Conservation (phyloP, 2,329 filamentous ascomycete genomes). For the Metarhizium brunneum region DNA sequence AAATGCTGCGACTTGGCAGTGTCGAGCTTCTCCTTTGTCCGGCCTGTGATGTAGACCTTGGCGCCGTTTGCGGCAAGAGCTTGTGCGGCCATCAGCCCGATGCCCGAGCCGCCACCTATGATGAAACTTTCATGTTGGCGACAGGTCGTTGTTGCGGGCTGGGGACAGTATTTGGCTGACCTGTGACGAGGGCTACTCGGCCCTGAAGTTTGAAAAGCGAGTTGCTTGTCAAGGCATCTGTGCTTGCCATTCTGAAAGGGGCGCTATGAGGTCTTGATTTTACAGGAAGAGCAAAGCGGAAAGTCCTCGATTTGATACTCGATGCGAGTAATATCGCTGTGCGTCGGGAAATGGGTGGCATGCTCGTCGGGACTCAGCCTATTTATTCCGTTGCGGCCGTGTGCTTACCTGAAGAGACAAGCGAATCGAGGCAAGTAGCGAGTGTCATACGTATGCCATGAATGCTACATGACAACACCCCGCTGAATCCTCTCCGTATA, state of each 20-base stretch:
- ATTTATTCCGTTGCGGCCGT: neutral
- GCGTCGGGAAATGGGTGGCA: neutral
- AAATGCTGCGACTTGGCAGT: slow-evolving; percentile 49
- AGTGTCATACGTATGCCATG: neutral
- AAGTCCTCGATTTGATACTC: neutral
- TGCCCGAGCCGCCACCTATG: slow-evolving; percentile 47
- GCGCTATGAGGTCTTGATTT: neutral
- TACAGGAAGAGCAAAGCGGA: neutral
- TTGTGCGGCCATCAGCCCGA: slow-evolving; percentile 61
- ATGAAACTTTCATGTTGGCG: neutral
- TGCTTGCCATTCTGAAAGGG: slow-evolving; percentile 5
- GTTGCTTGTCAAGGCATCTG: slow-evolving; percentile 22
- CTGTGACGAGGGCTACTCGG: slow-evolving; percentile 36
- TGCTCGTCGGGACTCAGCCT: neutral
- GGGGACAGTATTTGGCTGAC: slow-evolving; percentile 12
- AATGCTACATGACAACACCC: too few species aligned
- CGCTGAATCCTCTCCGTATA: neutral
- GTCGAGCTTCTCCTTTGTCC: slow-evolving; percentile 52
- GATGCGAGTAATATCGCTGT: neutral
- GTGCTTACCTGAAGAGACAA: neutral
- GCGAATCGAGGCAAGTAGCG: neutral
- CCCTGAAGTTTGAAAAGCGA: slow-evolving; percentile 32
- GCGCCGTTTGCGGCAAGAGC: slow-evolving; percentile 58
- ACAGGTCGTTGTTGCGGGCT: too few species aligned
- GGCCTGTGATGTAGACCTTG: slow-evolving; percentile 63